These are phyloP conservation scores for Trichosporon coremiiforme DNA, from an alignment of 1,284 basidiomycete species.

Conservation along the genomic window DNA sequence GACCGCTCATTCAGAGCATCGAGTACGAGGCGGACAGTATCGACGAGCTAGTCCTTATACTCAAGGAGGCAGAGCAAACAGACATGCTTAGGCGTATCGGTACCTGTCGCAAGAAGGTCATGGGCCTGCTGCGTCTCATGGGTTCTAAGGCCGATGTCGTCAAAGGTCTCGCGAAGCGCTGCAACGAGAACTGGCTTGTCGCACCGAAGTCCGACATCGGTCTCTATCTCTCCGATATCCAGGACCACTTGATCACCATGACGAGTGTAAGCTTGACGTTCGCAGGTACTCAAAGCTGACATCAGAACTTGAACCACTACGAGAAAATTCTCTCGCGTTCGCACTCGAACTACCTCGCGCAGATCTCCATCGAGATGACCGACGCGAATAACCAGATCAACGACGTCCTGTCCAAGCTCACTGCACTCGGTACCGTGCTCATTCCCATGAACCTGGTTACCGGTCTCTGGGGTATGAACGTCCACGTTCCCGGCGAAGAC, in stretches of 20 bases:
- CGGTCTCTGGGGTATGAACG: constrained; percentile 61
- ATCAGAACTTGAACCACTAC: constrained; percentile 95
- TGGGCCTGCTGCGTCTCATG: constrained; percentile 93
- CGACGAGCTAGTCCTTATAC: constrained; percentile 94
- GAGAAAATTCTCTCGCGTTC: constrained; percentile 98
- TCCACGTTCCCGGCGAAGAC: constrained; percentile 76
- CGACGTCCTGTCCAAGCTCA: constrained; percentile 97
- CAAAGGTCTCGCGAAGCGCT: constrained; percentile 95
- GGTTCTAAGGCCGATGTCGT: constrained; percentile 99
- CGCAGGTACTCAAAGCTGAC: not conserved
- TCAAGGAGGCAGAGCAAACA: constrained; percentile 81
- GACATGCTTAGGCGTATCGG: constrained; percentile 87
- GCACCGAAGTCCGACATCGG: constrained; percentile 98
- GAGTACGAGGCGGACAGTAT: constrained; percentile 99
- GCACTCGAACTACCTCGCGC: constrained; percentile 98
- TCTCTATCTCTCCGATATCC: constrained; percentile 90
- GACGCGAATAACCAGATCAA: constrained; percentile 99
- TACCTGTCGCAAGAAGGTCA: constrained; percentile 98
- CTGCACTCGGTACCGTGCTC: constrained; percentile 94
- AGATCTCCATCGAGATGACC: constrained; percentile 98
- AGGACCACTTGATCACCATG: constrained; percentile 99
- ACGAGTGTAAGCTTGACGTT: constrained; percentile 58
- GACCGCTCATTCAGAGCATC: constrained; percentile 95
- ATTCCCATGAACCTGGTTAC: constrained; percentile 96
- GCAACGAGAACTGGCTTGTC: constrained; percentile 97